Evolutionary conservation across 805 yeast genomes (phyloP).

Genomic region (Pichia nakasei): DNA sequence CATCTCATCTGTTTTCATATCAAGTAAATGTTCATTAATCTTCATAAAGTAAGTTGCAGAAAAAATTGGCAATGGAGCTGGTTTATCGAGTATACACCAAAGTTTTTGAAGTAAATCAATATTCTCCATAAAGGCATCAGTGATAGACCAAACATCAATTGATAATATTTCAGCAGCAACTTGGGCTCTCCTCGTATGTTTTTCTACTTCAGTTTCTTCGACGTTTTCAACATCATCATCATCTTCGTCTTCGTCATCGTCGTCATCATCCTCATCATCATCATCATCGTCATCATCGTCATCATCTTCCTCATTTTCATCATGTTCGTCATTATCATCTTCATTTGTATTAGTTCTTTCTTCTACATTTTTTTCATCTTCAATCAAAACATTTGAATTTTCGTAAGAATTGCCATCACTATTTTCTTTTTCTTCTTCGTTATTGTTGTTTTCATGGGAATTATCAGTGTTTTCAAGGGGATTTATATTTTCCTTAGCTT

Average conservation of each 20-base stretch:
- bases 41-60: conserved; percentile 86
- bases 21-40: conserved; percentile 81
- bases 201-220: conserved; percentile 28
- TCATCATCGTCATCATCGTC: conserved; percentile 12
- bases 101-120: conserved; percentile 53
- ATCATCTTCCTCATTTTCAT: conserved; percentile 1
- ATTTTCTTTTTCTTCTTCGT: no score
- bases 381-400: neutral
- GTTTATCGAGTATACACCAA: conserved; percentile 72
- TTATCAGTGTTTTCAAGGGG: no score
- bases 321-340: neutral
- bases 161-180: conserved; percentile 83
- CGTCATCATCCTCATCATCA: conserved; percentile 15
- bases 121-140: conserved; percentile 81
- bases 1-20: conserved; percentile 80
- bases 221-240: conserved; percentile 23
- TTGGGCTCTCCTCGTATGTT: conserved; percentile 39
- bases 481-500: conserved; percentile 1
- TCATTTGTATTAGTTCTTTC: conserved; percentile 1
- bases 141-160: conserved; percentile 89
- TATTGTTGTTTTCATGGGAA: no score
- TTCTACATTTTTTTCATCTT: conserved; percentile 4
- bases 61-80: conserved; percentile 59
- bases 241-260: conserved; percentile 14
- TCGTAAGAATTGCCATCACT: no score